Evolutionary conservation across 768 basidiomycete species (phyloP).

Genomic region (Termitomyces sp.): DNA sequence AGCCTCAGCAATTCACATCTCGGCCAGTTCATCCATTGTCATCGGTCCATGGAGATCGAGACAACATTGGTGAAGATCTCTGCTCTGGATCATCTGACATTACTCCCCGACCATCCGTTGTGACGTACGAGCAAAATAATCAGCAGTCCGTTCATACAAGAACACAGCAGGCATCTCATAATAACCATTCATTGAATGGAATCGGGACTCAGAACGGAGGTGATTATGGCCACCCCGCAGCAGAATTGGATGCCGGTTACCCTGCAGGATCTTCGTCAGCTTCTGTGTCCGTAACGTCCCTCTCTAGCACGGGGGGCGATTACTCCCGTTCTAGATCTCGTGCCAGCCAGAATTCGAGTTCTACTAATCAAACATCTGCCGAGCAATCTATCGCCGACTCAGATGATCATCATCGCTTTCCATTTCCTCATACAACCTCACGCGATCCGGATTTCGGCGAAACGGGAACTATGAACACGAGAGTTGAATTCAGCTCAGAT

Average conservation of each 20-base stretch:
- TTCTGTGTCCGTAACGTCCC: constrained; percentile 40
- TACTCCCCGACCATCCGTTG: constrained; percentile 47
- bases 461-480: constrained; percentile 19
- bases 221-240: constrained; percentile 7
- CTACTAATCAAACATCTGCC: constrained; percentile 28
- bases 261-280: constrained; percentile 40
- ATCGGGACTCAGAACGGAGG: constrained; percentile 5
- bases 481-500: constrained; percentile 39
- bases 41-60: constrained; percentile 23
- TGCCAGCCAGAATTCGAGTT: constrained; percentile 23
- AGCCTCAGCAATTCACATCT: constrained; percentile 22
- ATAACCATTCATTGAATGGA: neutral
- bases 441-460: constrained; percentile 22
- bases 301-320: constrained; percentile 28
- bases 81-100: constrained; percentile 28
- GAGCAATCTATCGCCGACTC: constrained; percentile 30
- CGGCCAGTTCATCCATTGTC: constrained; percentile 32
- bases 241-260: constrained; percentile 36
- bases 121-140: constrained; percentile 18
- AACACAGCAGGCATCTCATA: constrained; percentile 18
- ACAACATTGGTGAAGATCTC: constrained; percentile 30
- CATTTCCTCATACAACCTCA: constrained; percentile 18
- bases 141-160: constrained; percentile 25
- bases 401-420: constrained; percentile 31
- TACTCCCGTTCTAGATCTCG: constrained; percentile 22